Evolutionary conservation across 495 filamentous ascomycete species (phyloP), one percentile per base, ranked within the genome.

Genomic region (Coniosporium apollinis): DNA sequence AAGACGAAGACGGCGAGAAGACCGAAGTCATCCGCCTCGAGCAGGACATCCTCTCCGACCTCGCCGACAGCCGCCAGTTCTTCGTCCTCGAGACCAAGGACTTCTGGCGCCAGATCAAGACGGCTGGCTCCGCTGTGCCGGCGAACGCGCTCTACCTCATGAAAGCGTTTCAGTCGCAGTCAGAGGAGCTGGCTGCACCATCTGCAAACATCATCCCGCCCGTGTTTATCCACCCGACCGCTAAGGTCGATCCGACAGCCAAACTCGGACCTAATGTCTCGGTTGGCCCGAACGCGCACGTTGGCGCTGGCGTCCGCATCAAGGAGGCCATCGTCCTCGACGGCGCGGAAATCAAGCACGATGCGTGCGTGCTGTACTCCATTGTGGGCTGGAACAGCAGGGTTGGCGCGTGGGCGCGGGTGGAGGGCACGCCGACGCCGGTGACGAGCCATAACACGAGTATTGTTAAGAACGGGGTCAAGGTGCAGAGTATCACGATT

Each of bases 21-120:
- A 89, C 69, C 57, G 82, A 93, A 43, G 82, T 93, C 18, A 77
- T 99, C 37, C 82, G 89, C 22, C 68, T 99, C 32, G 89, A 99
- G 63, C 89, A 99, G 57, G 89, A 99, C 51, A 94, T 99, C 41
- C 74, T 99, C 25, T 79, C 84, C 34, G 87, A 94, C 48, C 73
- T 99, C 46, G 87, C 89, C 22, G 89, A 99, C 61, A 92, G 74
- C 70, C 86, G 91, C 55, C 84, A 89, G 52, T 99, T 99, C 68
- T 99, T 82, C 58, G 91, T 96, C 14, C 79, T 93, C 57, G 89
- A 99, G 61, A 96, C 89, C 29, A 92, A 93, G 62, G 89, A 94
- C 52, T 99, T 99, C 62, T 99, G 89, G 89, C 86, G 89, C 37
- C 89, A 99, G 67, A 96, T 99, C 69, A 99, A 99, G 71, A 93